phyloP scores from a whole-genome alignment of 441 rosid genomes.

The Capsella rubella region DNA sequence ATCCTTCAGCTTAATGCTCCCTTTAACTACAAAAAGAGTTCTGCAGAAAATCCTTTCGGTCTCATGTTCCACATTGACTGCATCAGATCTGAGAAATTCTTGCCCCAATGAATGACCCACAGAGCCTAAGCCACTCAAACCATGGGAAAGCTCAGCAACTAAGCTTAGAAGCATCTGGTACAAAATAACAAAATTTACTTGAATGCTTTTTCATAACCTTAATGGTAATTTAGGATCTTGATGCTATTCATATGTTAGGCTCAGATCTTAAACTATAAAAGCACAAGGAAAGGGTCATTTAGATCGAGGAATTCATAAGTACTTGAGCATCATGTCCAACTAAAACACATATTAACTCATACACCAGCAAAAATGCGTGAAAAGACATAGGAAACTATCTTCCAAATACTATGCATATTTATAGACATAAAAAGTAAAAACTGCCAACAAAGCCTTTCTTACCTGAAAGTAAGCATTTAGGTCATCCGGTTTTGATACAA shows the following conservation, averaged over 20 bases:
- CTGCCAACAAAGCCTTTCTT: conserved; percentile 38
- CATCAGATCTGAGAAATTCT: conserved; percentile 52
- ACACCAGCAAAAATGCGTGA: conserved; percentile 13
- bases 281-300: conserved; percentile 22
- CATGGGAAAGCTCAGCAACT: conserved; percentile 55
- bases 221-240: conserved; percentile 16
- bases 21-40: conserved; percentile 53
- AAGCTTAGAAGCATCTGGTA: conserved; percentile 70
- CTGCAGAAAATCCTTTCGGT: conserved; percentile 44
- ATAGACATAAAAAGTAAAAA: conserved; percentile 17
- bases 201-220: conserved; percentile 18
- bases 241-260: conserved; percentile 30
- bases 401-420: conserved; percentile 23
- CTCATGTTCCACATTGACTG: conserved; percentile 50
- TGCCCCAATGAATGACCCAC: conserved; percentile 51
- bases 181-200: conserved; percentile 41
- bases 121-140: conserved; percentile 48
- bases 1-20: conserved; percentile 59
- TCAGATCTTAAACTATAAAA: conserved; percentile 13
- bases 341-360: conserved; percentile 19
- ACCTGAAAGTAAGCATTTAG: conserved; percentile 74
- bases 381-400: conserved; percentile 18
- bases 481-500: conserved; percentile 64
- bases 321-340: conserved; percentile 32
- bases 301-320: conserved; percentile 18